A percentile compares a stretch with the other conserved stretches of the same genome.
These are phyloP conservation scores for Trypanosoma brucei DNA, from an alignment of 208 protist genomes.

Conservation along the genomic window DNA sequence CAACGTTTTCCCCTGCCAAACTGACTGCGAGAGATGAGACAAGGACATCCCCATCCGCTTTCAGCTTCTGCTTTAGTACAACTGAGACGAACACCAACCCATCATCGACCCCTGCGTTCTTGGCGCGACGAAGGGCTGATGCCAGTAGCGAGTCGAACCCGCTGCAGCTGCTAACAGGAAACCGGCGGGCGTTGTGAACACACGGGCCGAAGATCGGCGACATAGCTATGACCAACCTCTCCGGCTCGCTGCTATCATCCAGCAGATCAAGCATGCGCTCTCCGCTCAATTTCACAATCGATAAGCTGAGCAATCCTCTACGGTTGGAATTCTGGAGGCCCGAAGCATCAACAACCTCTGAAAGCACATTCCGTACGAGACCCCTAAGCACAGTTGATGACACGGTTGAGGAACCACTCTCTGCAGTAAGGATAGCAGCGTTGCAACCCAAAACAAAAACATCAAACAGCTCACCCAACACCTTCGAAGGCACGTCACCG, in stretches of 20 bases:
- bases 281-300: conserved; percentile 63
- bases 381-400: conserved; percentile 52
- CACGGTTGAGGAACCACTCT: conserved; percentile 48
- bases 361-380: conserved; percentile 50
- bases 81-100: conserved; percentile 64
- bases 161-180: conserved; percentile 25
- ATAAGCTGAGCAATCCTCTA: conserved; percentile 40
- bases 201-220: conserved; percentile 80
- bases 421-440: conserved; percentile 59
- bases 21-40: conserved; percentile 64
- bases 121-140: conserved; percentile 30
- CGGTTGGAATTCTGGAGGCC: background rate
- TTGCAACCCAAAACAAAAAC: conserved; percentile 63
- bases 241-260: conserved; percentile 23
- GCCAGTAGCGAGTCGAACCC: conserved; percentile 51
- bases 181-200: conserved; percentile 57
- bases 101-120: conserved; percentile 41
- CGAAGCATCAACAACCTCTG: conserved; percentile 21
- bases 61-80: conserved; percentile 59
- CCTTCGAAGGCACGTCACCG: conserved; percentile 32
- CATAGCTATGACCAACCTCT: conserved; percentile 74
- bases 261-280: conserved; percentile 64
- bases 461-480: conserved; percentile 56
- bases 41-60: conserved; percentile 49
- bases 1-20: conserved; percentile 68